Evolutionary conservation across 2,329 filamentous ascomycete genomes (phyloP).

Genomic region (Trichophyton mentagrophytes): DNA sequence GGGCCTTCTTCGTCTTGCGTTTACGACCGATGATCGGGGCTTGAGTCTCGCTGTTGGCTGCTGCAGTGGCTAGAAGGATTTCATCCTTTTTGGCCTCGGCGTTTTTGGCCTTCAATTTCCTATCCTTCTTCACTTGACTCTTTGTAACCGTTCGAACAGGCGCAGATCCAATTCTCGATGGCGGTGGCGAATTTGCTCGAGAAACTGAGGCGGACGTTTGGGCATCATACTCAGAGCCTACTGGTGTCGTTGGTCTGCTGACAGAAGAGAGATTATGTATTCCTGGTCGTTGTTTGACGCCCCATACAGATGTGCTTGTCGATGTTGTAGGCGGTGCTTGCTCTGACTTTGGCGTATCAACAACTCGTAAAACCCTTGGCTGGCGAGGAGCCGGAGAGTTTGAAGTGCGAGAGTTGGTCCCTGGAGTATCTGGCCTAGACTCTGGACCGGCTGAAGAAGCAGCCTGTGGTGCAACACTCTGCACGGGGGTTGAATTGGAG

Average conservation of each 20-base stretch:
- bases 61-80: slow-evolving; percentile 17
- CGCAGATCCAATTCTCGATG: slow-evolving; percentile 44
- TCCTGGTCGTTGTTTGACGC: slow-evolving; percentile 23
- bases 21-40: slow-evolving; percentile 52
- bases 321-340: slow-evolving; percentile 21
- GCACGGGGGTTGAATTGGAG: slow-evolving; percentile 18
- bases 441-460: slow-evolving; percentile 23
- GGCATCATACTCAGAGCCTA: slow-evolving; percentile 46
- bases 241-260: slow-evolving; percentile 49
- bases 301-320: slow-evolving; percentile 23
- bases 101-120: slow-evolving; percentile 38
- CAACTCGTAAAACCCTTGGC: slow-evolving; percentile 43
- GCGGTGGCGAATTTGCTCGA: slow-evolving; percentile 45
- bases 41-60: slow-evolving; percentile 41
- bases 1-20: slow-evolving; percentile 43
- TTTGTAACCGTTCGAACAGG: slow-evolving; percentile 49
- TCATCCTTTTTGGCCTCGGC: slow-evolving; percentile 34
- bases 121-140: slow-evolving; percentile 49
- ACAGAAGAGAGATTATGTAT: slow-evolving; percentile 40
- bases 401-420: slow-evolving; percentile 27
- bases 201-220: slow-evolving; percentile 48
- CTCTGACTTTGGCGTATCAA: slow-evolving; percentile 44
- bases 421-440: slow-evolving; percentile 39
- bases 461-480: slow-evolving; percentile 17
- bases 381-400: slow-evolving; percentile 29